Conservation (phyloP, 1,284 basidiomycete genomes). For the Porodaedalea pini region DNA sequence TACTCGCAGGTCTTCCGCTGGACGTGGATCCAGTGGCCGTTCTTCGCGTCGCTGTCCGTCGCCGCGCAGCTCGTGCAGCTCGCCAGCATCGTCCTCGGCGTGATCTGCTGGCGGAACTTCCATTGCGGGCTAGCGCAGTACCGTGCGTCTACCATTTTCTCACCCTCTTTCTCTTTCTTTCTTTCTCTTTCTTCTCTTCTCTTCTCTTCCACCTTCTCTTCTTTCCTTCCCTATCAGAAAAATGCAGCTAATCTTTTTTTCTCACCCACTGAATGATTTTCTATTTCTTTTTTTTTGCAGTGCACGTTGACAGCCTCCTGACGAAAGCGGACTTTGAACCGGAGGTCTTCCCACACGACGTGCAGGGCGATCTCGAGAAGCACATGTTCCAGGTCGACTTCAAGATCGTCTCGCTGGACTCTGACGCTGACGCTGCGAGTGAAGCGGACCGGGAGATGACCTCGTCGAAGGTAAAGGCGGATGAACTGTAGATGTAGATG, state of each 20-base stretch:
- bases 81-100: slow-evolving; percentile 15
- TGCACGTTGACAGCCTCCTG: slow-evolving; percentile 12
- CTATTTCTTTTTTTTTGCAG: not conserved
- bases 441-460: not conserved
- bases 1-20: slow-evolving; percentile 20
- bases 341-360: slow-evolving; percentile 16
- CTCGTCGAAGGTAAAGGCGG: not conserved
- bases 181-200: not conserved
- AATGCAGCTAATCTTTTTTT: too few species aligned
- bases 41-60: slow-evolving; percentile 16
- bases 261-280: too few species aligned
- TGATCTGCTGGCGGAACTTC: slow-evolving; percentile 16
- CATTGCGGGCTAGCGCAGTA: slow-evolving; percentile 15
- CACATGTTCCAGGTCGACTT: slow-evolving; percentile 10
- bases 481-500: too few species aligned
- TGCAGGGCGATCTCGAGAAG: slow-evolving; percentile 9
- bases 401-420: slow-evolving; percentile 4
- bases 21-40: slow-evolving; percentile 22
- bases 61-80: slow-evolving; percentile 14
- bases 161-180: not conserved
- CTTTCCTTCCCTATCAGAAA: too few species aligned
- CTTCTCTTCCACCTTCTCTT: too few species aligned
- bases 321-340: slow-evolving; percentile 15
- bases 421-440: slow-evolving; percentile 1
- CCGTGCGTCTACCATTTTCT: slow-evolving; percentile 10